These are phyloP conservation scores for Schwanniomyces polymorphus DNA, from an alignment of 805 yeast species.

Conservation along the genomic window DNA sequence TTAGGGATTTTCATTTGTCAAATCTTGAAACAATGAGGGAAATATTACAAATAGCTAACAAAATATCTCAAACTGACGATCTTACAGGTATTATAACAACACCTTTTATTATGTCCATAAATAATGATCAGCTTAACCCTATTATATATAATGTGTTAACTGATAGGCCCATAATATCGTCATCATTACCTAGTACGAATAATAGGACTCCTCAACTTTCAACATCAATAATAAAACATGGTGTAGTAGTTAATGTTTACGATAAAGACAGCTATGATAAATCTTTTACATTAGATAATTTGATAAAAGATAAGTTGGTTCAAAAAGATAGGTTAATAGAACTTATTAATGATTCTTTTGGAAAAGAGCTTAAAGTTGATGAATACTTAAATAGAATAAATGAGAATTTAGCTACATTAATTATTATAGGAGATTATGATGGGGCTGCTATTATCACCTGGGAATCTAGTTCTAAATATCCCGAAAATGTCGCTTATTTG, in stretches of 20 bases:
- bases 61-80: slow-evolving; percentile 34
- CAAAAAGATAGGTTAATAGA: slow-evolving; percentile 57
- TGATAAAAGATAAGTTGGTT: slow-evolving; percentile 39
- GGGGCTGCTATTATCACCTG: slow-evolving; percentile 93
- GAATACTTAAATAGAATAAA: slow-evolving; percentile 69
- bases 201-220: slow-evolving; percentile 60
- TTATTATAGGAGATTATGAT: slow-evolving; percentile 91
- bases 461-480: slow-evolving; percentile 43
- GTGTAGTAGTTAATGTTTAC: slow-evolving; percentile 56
- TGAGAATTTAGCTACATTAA: slow-evolving; percentile 67
- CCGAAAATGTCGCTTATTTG: slow-evolving; percentile 63
- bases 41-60: slow-evolving; percentile 50
- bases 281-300: slow-evolving; percentile 40
- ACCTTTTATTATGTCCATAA: slow-evolving; percentile 64
- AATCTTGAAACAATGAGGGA: slow-evolving; percentile 69
- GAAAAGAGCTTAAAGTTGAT: slow-evolving; percentile 60
- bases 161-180: slow-evolving; percentile 86
- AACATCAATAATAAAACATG: slow-evolving; percentile 79
- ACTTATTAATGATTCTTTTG: slow-evolving; percentile 79
- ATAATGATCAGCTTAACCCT: slow-evolving; percentile 67
- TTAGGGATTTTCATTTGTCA: slow-evolving; percentile 55
- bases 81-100: slow-evolving; percentile 88
- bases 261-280: slow-evolving; percentile 24
- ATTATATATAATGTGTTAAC: slow-evolving; percentile 87
- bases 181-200: slow-evolving; percentile 73